phyloP scores from a whole-genome alignment of 2,329 filamentous ascomycete species.

The Diaporthe sp. region DNA sequence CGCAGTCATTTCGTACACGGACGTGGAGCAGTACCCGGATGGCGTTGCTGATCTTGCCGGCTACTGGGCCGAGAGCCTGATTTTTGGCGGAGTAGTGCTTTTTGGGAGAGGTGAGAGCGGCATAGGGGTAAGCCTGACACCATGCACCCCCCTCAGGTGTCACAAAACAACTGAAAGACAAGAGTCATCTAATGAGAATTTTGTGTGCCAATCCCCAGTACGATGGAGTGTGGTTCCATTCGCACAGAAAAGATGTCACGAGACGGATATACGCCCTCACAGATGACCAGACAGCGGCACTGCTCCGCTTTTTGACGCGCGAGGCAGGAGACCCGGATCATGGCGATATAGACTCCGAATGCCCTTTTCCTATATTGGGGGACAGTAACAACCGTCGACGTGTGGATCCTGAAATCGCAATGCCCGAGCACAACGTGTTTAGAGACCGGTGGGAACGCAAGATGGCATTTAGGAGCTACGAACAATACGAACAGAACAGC shows the following conservation, averaged over 20 bases:
- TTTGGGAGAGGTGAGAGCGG: conserved; percentile 41
- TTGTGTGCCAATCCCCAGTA: not conserved
- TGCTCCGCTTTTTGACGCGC: not conserved
- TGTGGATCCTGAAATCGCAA: conserved; percentile 23
- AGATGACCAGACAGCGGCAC: conserved; percentile 3
- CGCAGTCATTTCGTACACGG: conserved; percentile 46
- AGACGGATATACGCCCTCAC: conserved; percentile 9
- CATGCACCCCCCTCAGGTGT: not conserved
- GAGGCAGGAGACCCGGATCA: not conserved
- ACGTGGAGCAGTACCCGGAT: conserved; percentile 50
- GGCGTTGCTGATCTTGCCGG: conserved; percentile 48
- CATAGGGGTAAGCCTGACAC: not conserved
- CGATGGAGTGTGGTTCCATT: conserved; percentile 21
- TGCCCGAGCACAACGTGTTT: conserved; percentile 16
- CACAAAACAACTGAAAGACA: not conserved
- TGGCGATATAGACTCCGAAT: not conserved
- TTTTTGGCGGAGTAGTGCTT: conserved; percentile 47
- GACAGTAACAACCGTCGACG: not conserved
- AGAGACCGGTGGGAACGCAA: conserved; percentile 26
- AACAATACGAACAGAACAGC: not conserved
- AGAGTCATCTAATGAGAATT: not conserved
- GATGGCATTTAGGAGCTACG: not conserved
- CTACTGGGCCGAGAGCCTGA: conserved; percentile 49
- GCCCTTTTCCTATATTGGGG: not conserved
- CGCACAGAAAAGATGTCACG: not conserved